Evolutionary conservation across 345 rosid species (phyloP), one percentile per base, ranked within the genome.

Genomic region (Gossypium stocksii): DNA sequence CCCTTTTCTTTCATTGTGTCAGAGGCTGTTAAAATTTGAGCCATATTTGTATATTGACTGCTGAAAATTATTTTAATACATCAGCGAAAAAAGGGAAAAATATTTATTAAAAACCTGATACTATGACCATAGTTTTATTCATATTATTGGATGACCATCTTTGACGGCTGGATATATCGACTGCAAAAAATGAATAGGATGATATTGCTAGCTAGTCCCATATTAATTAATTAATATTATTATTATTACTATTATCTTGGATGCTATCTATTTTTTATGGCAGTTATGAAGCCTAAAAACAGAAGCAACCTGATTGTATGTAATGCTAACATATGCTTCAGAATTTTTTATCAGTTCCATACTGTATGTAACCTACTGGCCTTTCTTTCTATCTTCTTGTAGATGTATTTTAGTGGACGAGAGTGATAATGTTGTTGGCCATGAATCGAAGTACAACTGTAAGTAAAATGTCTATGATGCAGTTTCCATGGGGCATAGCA

Each of bases 321-420:
- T 22, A 11, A 25, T 20, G 20, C 14, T 66, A 66, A 66, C 61
- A 57, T 17, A 17, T 62, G 13, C 17, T 58, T 51, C 56, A 51
- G 56, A 13, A 51, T 16, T 51, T 61, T 61, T 41, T 17, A 41
- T 9, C 23, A 64, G 11, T 64, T 11, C 41, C 8, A 2, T 29
- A n/a, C n/a, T 62, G 60, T 52, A 15, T 75, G 46, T 27, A 2
- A 68, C 78, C 74, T 46, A 13, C 25, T 54, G 49, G 16, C 53
- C 57, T 68, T n/a, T 68, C 22, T 15, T 48, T 49, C 58, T 16
- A 48, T 48, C 38, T 45, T 57, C n/a, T 25, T 25, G 54, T 49
- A 93, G 98, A 84, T 93, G 98, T 93, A 93, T 93, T 81, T 88
- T 93, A 61, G 94, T 93, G 78, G 94, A 93, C 70, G 97, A 93